These are phyloP conservation scores for Stephania japonica DNA, from an alignment of 164 flowering plant genomes.

Conservation along the genomic window DNA sequence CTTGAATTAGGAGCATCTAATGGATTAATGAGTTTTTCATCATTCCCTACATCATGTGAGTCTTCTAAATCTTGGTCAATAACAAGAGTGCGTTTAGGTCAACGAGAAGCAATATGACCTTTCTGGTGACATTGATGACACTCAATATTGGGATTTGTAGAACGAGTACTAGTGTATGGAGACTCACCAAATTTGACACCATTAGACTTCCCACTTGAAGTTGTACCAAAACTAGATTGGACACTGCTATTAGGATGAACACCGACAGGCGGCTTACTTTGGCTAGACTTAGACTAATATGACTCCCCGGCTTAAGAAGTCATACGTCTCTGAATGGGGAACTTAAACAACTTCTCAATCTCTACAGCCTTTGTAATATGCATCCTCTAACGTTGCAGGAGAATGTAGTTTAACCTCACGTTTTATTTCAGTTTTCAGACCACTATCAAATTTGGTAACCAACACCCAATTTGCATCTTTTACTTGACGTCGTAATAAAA, in stretches of 20 bases:
- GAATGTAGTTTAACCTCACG: background rate
- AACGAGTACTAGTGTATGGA: background rate
- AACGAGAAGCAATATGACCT: background rate
- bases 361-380: background rate
- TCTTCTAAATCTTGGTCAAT: background rate
- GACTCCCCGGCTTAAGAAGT: background rate
- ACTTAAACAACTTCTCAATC: background rate
- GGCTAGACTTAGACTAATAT: background rate
- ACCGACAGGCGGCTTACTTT: background rate
- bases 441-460: background rate
- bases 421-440: background rate
- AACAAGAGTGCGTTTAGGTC: background rate
- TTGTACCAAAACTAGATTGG: no score
- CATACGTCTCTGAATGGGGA: background rate
- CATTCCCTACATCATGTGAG: background rate
- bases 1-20: background rate
- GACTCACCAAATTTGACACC: no score
- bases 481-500: no score
- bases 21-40: background rate
- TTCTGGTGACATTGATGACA: background rate
- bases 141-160: background rate
- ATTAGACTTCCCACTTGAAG: no score
- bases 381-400: background rate
- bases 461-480: background rate
- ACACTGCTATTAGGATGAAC: background rate